phyloP scores from a whole-genome alignment of 192 early-diverging fungal genomes.

The Dissophora ornata region DNA sequence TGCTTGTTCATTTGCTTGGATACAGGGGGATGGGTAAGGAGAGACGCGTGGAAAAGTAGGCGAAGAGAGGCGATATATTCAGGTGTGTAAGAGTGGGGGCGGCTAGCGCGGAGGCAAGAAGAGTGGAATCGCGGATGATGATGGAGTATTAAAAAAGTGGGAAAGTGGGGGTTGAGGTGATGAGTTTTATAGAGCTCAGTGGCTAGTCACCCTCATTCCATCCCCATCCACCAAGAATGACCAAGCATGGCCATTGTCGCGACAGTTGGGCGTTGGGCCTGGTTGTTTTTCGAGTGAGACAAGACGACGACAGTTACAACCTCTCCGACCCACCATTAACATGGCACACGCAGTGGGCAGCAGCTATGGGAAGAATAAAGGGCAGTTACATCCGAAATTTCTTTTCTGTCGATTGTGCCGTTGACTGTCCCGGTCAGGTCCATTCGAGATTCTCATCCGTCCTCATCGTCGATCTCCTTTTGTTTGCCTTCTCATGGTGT shows the following conservation, averaged over 20 bases:
- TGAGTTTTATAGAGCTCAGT: too few relatives aligned
- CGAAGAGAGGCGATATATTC: background rate
- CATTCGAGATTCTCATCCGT: conserved; percentile 20
- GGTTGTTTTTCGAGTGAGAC: conserved; percentile 31
- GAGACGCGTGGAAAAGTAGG: too few relatives aligned
- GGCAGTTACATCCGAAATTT: conserved; percentile 31
- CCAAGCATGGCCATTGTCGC: too few relatives aligned
- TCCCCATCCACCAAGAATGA: too few relatives aligned
- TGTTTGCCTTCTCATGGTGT: background rate
- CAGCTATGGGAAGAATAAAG: background rate
- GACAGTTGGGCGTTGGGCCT: too few relatives aligned
- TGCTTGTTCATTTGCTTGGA: conserved; percentile 14
- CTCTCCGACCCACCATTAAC: too few relatives aligned
- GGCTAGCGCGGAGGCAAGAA: background rate
- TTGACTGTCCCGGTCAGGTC: background rate
- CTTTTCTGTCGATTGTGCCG: background rate
- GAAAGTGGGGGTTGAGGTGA: background rate
- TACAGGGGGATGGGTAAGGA: too few relatives aligned
- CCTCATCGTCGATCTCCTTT: conserved; percentile 3
- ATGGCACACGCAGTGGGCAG: too few relatives aligned
- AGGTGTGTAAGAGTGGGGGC: background rate
- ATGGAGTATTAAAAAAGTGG: background rate
- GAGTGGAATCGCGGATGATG: background rate
- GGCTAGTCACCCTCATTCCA: too few relatives aligned
- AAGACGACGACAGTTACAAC: background rate